These are phyloP conservation scores for Steccherinum ochraceum DNA, from an alignment of 768 basidiomycete genomes.

Conservation along the genomic window DNA sequence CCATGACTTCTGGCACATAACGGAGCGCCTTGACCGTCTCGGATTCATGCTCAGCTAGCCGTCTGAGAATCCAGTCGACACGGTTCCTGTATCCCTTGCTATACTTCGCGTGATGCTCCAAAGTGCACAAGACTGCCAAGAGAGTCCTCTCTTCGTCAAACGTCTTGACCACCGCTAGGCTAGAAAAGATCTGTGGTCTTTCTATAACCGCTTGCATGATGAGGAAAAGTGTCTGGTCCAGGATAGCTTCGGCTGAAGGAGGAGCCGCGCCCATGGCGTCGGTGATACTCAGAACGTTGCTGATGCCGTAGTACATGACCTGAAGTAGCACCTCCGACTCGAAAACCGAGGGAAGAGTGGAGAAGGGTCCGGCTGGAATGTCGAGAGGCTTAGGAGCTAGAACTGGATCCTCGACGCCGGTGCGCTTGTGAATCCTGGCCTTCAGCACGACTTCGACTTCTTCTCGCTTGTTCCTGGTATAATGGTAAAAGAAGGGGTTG, in stretches of 20 bases:
- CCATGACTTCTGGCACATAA: slow-evolving; percentile 31
- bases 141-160: slow-evolving; percentile 60
- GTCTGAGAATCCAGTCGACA: slow-evolving; percentile 67
- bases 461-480: slow-evolving; percentile 88
- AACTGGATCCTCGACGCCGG: slow-evolving; percentile 57
- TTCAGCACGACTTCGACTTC: slow-evolving; percentile 79
- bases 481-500: slow-evolving; percentile 95
- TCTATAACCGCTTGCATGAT: slow-evolving; percentile 82
- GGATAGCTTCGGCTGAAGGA: slow-evolving; percentile 79
- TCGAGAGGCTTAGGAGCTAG: slow-evolving; percentile 68
- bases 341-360: slow-evolving; percentile 53
- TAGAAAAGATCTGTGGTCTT: slow-evolving; percentile 54
- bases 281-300: slow-evolving; percentile 65
- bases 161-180: slow-evolving; percentile 42
- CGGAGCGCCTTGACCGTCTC: slow-evolving; percentile 50
- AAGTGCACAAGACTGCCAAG: slow-evolving; percentile 62
- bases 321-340: slow-evolving; percentile 69
- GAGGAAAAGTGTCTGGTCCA: slow-evolving; percentile 85
- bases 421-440: slow-evolving; percentile 59
- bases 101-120: slow-evolving; percentile 75
- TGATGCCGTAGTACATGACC: slow-evolving; percentile 76
- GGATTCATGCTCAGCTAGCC: slow-evolving; percentile 50
- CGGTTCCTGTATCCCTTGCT: slow-evolving; percentile 63
- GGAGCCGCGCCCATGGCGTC: slow-evolving; percentile 54
- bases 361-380: slow-evolving; percentile 65